phyloP scores from a whole-genome alignment of 2,329 filamentous ascomycete genomes.

The Cladosporium sp. region DNA sequence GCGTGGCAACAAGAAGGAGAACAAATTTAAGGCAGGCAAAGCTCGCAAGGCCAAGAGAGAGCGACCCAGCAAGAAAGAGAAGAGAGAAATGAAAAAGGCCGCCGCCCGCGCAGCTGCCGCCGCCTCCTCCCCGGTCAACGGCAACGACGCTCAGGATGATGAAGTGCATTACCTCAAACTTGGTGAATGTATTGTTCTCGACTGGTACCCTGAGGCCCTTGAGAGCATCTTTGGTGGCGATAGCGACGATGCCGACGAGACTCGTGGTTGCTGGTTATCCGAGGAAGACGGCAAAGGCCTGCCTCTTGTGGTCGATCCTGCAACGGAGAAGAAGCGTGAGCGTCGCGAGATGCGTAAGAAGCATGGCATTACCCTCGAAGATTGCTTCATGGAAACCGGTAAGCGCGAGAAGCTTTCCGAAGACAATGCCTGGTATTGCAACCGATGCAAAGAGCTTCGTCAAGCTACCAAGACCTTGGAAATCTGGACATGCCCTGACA shows the following conservation, averaged over 20 bases:
- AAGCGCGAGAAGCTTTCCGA: constrained; percentile 91
- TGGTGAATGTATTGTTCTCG: constrained; percentile 79
- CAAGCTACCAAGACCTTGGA: constrained; percentile 95
- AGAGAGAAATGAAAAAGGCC: constrained; percentile 11
- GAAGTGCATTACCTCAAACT: constrained; percentile 56
- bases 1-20: constrained; percentile 18
- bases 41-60: constrained; percentile 14
- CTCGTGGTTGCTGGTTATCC: constrained; percentile 52
- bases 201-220: constrained; percentile 72
- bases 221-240: constrained; percentile 62
- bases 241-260: constrained; percentile 41
- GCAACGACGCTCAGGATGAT: constrained; percentile 16
- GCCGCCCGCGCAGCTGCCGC: background rate
- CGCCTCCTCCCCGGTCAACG: background rate
- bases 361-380: constrained; percentile 76
- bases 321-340: constrained; percentile 60
- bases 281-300: constrained; percentile 54
- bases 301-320: constrained; percentile 53
- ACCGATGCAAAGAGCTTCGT: constrained; percentile 87
- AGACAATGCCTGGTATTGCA: constrained; percentile 97
- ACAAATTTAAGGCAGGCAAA: constrained; percentile 16
- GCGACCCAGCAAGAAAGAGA: constrained; percentile 15
- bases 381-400: constrained; percentile 91
- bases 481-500: constrained; percentile 93
- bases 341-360: constrained; percentile 63